Percentiles rank a stretch among this genome's conserved stretches.
Conservation (phyloP, 2,329 filamentous ascomycete species). For the Didymosphaeria variabile region DNA sequence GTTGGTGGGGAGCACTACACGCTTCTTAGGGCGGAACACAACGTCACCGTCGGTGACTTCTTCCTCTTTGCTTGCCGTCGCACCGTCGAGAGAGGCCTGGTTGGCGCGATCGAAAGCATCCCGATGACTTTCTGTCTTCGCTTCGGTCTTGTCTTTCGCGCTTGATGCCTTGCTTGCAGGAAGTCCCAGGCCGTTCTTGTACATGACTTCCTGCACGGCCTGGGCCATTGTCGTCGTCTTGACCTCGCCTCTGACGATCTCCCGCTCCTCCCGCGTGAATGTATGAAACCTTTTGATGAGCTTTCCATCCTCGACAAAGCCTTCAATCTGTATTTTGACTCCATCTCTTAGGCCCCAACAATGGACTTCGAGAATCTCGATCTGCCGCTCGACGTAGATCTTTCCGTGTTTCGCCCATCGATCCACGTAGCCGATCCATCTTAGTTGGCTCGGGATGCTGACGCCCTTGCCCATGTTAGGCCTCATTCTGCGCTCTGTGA, state of each 20-base stretch:
- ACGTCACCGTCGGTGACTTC: constrained; percentile 69
- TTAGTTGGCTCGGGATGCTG: constrained; percentile 89
- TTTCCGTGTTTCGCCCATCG: constrained; percentile 81
- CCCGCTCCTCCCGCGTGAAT: constrained; percentile 76
- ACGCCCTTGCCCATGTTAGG: constrained; percentile 88
- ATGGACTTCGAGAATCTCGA: constrained; percentile 89
- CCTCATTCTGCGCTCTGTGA: constrained; percentile 88
- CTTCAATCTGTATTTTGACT: constrained; percentile 86
- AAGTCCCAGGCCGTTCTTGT: constrained; percentile 45
- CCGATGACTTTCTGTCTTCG: constrained; percentile 19
- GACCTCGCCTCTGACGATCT: constrained; percentile 68
- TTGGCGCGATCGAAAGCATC: constrained; percentile 31
- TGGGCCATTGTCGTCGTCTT: constrained; percentile 54
- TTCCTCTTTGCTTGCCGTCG: constrained; percentile 26
- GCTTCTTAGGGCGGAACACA: constrained; percentile 76
- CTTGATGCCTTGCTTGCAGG: constrained; percentile 32
- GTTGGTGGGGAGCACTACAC: constrained; percentile 77
- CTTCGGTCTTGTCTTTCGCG: constrained; percentile 23
- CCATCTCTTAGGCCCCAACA: constrained; percentile 88
- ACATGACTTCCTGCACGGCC: constrained; percentile 57
- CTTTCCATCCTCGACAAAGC: constrained; percentile 88
- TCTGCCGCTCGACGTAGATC: constrained; percentile 79
- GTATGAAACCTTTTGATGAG: constrained; percentile 84
- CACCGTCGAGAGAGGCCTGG: constrained; percentile 26
- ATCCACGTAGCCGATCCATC: constrained; percentile 89